Base-by-base conservation (phyloP, 306 rosid genomes). In the Casuarina glauca region DNA sequence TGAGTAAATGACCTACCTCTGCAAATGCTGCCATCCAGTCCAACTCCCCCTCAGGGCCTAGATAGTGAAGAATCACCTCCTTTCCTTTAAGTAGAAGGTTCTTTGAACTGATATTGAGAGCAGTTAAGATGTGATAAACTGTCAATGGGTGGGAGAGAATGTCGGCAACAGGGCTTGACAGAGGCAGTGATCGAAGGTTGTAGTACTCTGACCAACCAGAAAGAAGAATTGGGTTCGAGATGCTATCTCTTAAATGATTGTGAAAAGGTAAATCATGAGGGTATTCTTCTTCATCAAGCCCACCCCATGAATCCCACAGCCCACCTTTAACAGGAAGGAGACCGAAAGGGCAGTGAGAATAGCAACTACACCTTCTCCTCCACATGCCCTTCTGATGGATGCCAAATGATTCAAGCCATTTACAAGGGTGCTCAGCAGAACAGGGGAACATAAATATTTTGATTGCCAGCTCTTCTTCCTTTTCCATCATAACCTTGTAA, bases 11-110 rank as follows among this genome's bases (percentile, higher is more conserved):
- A 35, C 91, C 88, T 26, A 89, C 84, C 75, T 89, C 90, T 49
- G 90, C 88, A 71, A 87, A 86, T 70, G 91, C 85, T 13, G 88
- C 84, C 87, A 90, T 80, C 93, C 93, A 90, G 76, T 89, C 93
- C 82, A 89, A 81, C 83, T 89, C 93, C 0, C 88, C 91, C 81
- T 90, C 88, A 69, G 90, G 91, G 17, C 90, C 93, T 9, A 90
- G 85, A 74, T 84, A 87, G 85, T 90, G 93, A 74, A 89, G 69
- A 76, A 90, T 79, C 72, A 84, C 90, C 73, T 87, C 91, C 75
- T 87, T 87, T 50, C 93, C 88, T 78, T 90, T 84, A 78, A 83
- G 75, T 49, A 87, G 69, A 41, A 85, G 84, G 84, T 87, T 90
- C 87, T 90, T 90, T 41, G 91, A 85, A 60, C 86, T 78, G 73